Evolutionary conservation across 441 rosid species (phyloP).

Genomic region (Macaranga tanarius): DNA sequence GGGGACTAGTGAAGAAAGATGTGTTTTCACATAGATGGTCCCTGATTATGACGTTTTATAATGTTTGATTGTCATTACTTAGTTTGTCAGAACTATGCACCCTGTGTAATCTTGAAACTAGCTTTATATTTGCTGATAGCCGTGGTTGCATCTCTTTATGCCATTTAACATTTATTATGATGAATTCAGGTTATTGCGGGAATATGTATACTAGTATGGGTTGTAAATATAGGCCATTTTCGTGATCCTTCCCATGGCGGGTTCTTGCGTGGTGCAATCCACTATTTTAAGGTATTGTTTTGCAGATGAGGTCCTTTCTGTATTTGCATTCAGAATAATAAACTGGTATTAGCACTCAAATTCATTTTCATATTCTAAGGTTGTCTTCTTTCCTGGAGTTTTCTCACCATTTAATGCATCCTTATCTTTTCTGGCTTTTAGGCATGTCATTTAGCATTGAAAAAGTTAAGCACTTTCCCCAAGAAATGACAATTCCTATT

Average conservation of each 20-base stretch:
- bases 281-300: slow-evolving; percentile 82
- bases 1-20: background rate
- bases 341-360: background rate
- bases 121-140: background rate
- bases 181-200: slow-evolving; percentile 90
- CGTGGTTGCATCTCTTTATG: background rate
- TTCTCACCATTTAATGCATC: background rate
- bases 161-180: slow-evolving; percentile 29
- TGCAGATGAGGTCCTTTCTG: slow-evolving; percentile 7
- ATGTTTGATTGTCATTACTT: background rate
- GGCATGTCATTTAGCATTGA: background rate
- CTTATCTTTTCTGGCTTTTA: background rate
- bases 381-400: background rate
- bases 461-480: background rate
- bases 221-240: slow-evolving; percentile 96
- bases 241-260: slow-evolving; percentile 98
- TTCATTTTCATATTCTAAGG: background rate
- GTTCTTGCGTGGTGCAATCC: slow-evolving; percentile 90
- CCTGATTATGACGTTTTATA: background rate
- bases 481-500: background rate
- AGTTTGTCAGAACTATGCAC: slow-evolving; percentile 3
- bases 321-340: slow-evolving; percentile 6
- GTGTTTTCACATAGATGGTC: background rate
- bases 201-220: slow-evolving; percentile 93
- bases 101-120: background rate